Evolutionary conservation across 2,329 filamentous ascomycete species (phyloP).

Genomic region (Penicillium sp.): DNA sequence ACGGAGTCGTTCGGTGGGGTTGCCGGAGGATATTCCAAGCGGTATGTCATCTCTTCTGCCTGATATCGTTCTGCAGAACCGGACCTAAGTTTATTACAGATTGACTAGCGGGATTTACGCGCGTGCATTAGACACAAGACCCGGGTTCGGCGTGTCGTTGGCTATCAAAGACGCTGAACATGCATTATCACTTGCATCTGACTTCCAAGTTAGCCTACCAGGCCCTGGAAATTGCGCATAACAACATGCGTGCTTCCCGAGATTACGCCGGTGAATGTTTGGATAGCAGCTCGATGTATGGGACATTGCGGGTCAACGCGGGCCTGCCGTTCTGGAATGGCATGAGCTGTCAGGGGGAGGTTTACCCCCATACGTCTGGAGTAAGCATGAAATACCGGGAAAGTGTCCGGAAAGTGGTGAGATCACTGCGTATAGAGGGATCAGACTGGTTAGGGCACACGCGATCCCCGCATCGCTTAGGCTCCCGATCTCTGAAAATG

Average conservation of each 20-base stretch:
- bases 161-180: conserved; percentile 45
- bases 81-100: conserved; percentile 23
- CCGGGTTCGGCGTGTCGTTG: conserved; percentile 43
- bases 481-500: conserved; percentile 2
- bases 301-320: conserved; percentile 39
- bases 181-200: conserved; percentile 38
- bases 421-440: background rate
- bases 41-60: conserved; percentile 27
- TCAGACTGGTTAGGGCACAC: background rate
- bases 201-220: conserved; percentile 37
- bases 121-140: conserved; percentile 40
- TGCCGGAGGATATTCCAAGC: conserved; percentile 48
- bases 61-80: background rate
- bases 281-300: conserved; percentile 46
- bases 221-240: conserved; percentile 35
- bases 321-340: conserved; percentile 45
- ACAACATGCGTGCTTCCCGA: conserved; percentile 42
- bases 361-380: background rate
- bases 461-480: conserved; percentile 2
- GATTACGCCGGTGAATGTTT: conserved; percentile 43
- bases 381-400: background rate
- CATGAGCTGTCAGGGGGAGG: conserved; percentile 36
- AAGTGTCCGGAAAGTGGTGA: background rate
- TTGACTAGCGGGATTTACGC: conserved; percentile 51
- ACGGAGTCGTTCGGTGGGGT: conserved; percentile 50